Base-by-base conservation (phyloP, 768 basidiomycete species). In the Porpolomopsis calyptriformis region DNA sequence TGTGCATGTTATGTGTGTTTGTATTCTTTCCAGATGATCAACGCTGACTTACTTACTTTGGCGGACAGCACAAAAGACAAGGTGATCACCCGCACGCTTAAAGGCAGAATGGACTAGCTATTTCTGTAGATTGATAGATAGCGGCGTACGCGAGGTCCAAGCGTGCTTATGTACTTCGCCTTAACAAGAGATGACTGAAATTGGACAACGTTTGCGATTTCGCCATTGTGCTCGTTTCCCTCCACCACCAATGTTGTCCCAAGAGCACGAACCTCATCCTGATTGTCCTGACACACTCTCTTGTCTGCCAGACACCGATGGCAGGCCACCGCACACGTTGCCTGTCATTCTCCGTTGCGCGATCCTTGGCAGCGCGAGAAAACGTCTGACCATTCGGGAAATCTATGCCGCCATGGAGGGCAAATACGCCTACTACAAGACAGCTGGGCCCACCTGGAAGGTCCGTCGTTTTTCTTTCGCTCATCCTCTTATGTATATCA, bases 1-100 rank as follows among this genome's bases (percentile, higher is more conserved):
- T 45, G 96, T 99, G 31, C 87, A 97, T 71, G 71, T 99, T 47
- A 86, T 99, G 92, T 94, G 63, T 74, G 89, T 68, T 14, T 9
- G 29, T 29, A 40, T 35, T 29, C 23, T 3, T 2, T 23, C 11
- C 19, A 24, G 14, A n/a, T n/a, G 25, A n/a, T 31, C 35, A 25
- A 11, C n/a, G 11, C 4, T 29, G 22, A 18, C 11, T 29, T 10
- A 6, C 14, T 19, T 19, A 16, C 16, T 18, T 26, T 47, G 31
- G 22, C 38, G 35, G 43, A 36, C 48, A 85, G 83, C 46, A 85
- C 82, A 34, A 80, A 82, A 57, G 83, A 85, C 59, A 73, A 71
- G 50, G 72, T 85, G 27, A 76, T 89, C 54, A 89, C 88, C 29
- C 82, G 93, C 54, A 88, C 82, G 49, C 65, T 97, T 62, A 89